Conservation (phyloP, 306 rosid species). For the Comarum palustre region DNA sequence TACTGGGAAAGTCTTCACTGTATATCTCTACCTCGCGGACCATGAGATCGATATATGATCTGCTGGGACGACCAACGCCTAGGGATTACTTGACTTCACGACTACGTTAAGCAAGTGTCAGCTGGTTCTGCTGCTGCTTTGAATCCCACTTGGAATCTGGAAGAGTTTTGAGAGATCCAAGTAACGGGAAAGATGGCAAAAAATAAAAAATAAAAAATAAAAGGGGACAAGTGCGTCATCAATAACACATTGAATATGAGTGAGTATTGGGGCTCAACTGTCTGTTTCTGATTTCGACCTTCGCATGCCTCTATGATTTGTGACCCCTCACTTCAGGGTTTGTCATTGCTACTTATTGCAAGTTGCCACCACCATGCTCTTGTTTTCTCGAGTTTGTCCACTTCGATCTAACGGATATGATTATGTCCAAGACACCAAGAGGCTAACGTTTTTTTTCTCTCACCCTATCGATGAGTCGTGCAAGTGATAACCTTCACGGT, state of each 20-base stretch:
- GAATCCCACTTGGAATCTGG: background rate
- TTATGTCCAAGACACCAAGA: background rate
- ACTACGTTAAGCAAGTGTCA: constrained; percentile 31
- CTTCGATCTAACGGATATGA: background rate
- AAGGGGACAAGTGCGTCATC: constrained; percentile 31
- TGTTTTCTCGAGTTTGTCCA: background rate
- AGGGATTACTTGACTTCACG: constrained; percentile 36
- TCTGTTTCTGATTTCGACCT: background rate
- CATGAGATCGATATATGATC: background rate
- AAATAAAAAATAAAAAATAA: no score
- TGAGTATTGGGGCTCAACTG: background rate
- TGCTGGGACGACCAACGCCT: constrained; percentile 17
- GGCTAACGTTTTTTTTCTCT: background rate
- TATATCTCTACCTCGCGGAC: background rate
- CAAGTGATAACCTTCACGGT: background rate
- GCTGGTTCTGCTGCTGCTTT: background rate
- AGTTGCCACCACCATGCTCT: background rate
- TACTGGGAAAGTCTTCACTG: background rate
- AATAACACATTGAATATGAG: background rate
- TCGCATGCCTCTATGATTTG: constrained; percentile 1
- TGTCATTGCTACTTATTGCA: background rate
- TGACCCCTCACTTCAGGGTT: constrained; percentile 3
- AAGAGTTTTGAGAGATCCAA: constrained; percentile 36
- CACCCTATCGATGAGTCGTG: background rate
- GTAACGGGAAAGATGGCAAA: constrained; percentile 27